A percentile compares a stretch with the other conserved stretches of the same genome.
Conservation (phyloP, 2,329 filamentous ascomycete species). For the Cladophialophora chaetospira region DNA sequence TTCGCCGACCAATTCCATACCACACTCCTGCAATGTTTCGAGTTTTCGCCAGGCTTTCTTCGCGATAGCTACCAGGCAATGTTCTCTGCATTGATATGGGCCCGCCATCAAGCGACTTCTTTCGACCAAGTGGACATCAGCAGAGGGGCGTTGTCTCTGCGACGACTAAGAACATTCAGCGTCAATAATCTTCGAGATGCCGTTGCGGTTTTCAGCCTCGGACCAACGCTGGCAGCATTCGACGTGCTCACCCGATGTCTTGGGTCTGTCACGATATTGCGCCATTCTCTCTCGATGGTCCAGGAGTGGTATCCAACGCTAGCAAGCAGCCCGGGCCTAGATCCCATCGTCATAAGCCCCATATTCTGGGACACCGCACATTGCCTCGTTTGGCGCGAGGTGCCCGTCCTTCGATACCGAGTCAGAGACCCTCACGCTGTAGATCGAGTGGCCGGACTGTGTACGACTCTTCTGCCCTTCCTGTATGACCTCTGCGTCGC, state of each 20-base stretch:
- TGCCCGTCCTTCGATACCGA: slow-evolving; percentile 37
- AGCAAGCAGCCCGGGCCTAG: slow-evolving; percentile 33
- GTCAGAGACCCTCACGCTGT: slow-evolving; percentile 31
- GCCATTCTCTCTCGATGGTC: slow-evolving; percentile 36
- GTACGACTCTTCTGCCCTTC: slow-evolving; percentile 37
- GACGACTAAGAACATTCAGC: slow-evolving; percentile 6
- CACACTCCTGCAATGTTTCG: background rate
- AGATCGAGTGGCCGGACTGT: slow-evolving; percentile 38
- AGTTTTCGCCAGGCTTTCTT: background rate
- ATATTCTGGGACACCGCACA: slow-evolving; percentile 39
- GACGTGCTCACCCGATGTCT: slow-evolving; percentile 36
- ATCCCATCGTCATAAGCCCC: slow-evolving; percentile 36
- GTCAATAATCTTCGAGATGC: slow-evolving; percentile 24
- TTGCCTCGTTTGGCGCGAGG: slow-evolving; percentile 37
- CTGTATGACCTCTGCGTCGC: slow-evolving; percentile 38
- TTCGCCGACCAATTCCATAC: slow-evolving; percentile 11
- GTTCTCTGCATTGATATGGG: background rate
- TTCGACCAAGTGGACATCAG: background rate
- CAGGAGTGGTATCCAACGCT: slow-evolving; percentile 36
- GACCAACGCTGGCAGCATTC: slow-evolving; percentile 37
- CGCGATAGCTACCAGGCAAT: slow-evolving; percentile 6
- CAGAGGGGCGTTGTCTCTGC: background rate
- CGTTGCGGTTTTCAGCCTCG: slow-evolving; percentile 33
- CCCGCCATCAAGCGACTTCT: background rate
- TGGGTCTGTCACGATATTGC: slow-evolving; percentile 34